These are phyloP conservation scores for Bipolaris victoriae DNA, from an alignment of 2,329 filamentous ascomycete species.

Conservation along the genomic window DNA sequence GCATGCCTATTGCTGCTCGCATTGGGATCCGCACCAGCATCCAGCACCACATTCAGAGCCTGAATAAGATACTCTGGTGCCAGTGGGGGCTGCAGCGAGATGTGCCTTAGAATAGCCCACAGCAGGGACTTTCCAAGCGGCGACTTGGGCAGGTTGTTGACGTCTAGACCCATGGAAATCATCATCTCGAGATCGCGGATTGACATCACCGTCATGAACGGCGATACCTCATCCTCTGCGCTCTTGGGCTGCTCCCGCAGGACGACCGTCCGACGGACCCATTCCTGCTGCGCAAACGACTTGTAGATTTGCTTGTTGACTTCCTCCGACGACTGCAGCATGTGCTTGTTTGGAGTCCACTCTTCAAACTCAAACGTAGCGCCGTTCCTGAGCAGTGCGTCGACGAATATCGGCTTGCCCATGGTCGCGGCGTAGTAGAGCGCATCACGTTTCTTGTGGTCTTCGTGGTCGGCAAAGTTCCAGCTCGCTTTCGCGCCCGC, in stretches of 20 bases:
- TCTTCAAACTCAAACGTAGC: constrained; percentile 35
- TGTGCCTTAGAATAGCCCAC: constrained; percentile 33
- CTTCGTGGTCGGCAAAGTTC: constrained; percentile 43
- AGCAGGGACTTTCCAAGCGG: constrained; percentile 26
- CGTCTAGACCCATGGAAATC: constrained; percentile 35
- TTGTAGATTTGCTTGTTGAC: constrained; percentile 28
- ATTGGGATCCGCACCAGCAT: constrained; percentile 30
- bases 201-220: constrained; percentile 29
- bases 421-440: constrained; percentile 38
- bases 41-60: constrained; percentile 25
- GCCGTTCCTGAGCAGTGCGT: constrained; percentile 35
- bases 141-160: constrained; percentile 25
- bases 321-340: constrained; percentile 13
- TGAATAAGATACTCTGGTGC: constrained; percentile 27
- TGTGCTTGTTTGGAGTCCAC: constrained; percentile 26
- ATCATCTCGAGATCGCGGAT: constrained; percentile 28
- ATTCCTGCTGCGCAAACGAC: constrained; percentile 37
- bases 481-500: constrained; percentile 23
- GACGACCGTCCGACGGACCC: constrained; percentile 27
- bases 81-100: constrained; percentile 19
- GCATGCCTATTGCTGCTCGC: constrained; percentile 19
- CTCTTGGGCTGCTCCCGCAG: constrained; percentile 26
- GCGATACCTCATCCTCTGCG: constrained; percentile 7
- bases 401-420: constrained; percentile 35
- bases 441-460: constrained; percentile 36